A percentile compares a stretch with the other conserved stretches of the same genome.
These are phyloP conservation scores for Amoebophrya sp. DNA, from an alignment of 169 alveolate species.

Conservation along the genomic window DNA sequence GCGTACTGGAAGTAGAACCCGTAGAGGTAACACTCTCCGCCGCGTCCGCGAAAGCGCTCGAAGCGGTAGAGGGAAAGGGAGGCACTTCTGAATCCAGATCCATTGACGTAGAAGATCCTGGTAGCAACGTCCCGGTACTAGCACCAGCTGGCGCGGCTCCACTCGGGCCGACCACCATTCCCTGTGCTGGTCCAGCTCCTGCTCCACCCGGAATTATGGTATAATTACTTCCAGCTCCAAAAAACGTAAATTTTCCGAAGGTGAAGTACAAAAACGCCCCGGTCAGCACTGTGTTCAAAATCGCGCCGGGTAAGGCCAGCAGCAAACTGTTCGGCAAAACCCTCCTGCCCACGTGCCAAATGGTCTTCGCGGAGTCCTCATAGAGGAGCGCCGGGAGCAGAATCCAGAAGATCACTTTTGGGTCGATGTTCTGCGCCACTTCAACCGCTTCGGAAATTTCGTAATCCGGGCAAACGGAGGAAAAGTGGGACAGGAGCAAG, in stretches of 20 bases:
- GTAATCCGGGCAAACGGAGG: neutral
- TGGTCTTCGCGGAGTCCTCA: neutral
- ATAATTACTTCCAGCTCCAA: too few species aligned
- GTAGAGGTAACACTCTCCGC: too few species aligned
- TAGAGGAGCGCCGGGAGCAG: neutral
- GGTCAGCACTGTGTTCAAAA: neutral
- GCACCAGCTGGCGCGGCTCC: too few species aligned
- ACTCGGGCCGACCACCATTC: too few species aligned
- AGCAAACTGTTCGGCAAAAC: neutral
- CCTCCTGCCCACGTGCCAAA: neutral
- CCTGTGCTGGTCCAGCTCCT: too few species aligned
- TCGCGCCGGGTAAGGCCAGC: neutral
- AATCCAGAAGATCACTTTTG: neutral
- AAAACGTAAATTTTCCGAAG: too few species aligned
- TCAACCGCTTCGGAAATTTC: neutral
- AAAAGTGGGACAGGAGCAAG: neutral
- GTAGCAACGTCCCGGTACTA: too few species aligned
- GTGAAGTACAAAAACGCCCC: neutral
- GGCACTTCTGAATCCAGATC: too few species aligned
- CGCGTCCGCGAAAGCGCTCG: too few species aligned
- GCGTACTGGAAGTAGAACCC: too few species aligned
- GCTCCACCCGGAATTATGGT: neutral
- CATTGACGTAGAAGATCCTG: too few species aligned
- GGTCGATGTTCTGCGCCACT: constrained; percentile 4
- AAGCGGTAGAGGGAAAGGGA: too few species aligned